Evolutionary conservation across 257 asterid genomes (phyloP).

Genomic region (Cordia subcordata): DNA sequence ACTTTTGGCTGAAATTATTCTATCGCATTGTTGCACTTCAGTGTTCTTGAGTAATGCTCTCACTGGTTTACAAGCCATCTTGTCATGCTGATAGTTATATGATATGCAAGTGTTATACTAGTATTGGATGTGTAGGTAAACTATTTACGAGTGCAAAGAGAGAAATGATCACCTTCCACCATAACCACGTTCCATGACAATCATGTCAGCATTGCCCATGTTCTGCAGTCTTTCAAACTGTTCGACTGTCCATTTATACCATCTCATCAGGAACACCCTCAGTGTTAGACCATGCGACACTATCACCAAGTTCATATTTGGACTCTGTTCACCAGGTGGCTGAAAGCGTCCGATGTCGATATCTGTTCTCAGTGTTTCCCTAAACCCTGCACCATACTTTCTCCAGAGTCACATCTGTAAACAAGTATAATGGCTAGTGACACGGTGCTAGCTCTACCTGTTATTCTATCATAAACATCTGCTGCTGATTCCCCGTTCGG

Average conservation of each 20-base stretch:
- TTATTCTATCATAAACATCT: slow-evolving; percentile 77
- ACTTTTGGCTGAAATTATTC: no score
- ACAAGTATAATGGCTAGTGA: not conserved
- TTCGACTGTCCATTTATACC: slow-evolving; percentile 80
- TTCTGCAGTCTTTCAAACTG: slow-evolving; percentile 76
- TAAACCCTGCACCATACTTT: slow-evolving; percentile 43
- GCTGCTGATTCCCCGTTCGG: slow-evolving; percentile 90
- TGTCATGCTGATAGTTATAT: no score
- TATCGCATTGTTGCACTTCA: no score
- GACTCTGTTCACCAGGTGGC: slow-evolving; percentile 74
- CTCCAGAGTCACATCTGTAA: not conserved
- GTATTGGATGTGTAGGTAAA: not conserved
- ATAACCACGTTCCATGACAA: slow-evolving; percentile 76
- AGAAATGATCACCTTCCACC: slow-evolving; percentile 58
- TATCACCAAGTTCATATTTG: slow-evolving; percentile 64
- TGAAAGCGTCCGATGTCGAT: slow-evolving; percentile 81
- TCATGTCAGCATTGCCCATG: slow-evolving; percentile 43
- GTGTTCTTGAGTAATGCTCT: no score
- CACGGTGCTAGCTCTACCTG: slow-evolving; percentile 32
- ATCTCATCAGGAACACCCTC: slow-evolving; percentile 64
- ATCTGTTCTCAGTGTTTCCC: slow-evolving; percentile 68
- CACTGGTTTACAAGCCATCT: no score
- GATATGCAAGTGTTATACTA: no score
- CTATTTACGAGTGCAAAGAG: not conserved
- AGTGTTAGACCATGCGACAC: slow-evolving; percentile 63